Base-by-base conservation (phyloP, 148 eudicot genomes). In the Pharnaceum exiguum region DNA sequence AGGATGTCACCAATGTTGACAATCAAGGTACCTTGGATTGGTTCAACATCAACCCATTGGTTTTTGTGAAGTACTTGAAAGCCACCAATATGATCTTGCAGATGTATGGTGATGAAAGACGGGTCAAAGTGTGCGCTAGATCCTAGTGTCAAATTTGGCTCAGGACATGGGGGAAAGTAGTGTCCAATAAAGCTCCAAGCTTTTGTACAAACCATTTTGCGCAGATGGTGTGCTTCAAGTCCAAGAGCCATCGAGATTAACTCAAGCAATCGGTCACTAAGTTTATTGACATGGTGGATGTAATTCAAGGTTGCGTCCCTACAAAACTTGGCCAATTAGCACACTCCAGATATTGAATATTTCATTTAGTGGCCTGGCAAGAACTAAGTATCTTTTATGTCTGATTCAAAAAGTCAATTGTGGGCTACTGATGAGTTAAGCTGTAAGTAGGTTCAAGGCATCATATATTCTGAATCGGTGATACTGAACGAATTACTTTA, bases 141-240 rank as follows among this genome's bases (percentile, higher is more conserved):
- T 10, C 82, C 82, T 33, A 77, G 32, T 0, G 82, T 61, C 10
- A 74, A 55, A 11, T 81, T 77, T 10, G 86, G 86, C 26, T 71
- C 57, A 5, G 86, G 86, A 48, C 86, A 81, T 8, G 80, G 67
- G 0, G 86, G 86, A 29, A 77, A 81, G 60, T 71, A 81, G 27
- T 77, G 79, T 32, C 55, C 7, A 0, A 52, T 21, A 8, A 57
- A 30, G 17, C 8, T 33, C 57, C 52, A 68, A 4, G 55, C 73
- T 47, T 48, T 17, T 8, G 51, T 46, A 38, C 77, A 65, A 17
- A 48, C 77, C 44, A 75, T 19, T 33, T 37, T 38, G 24, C 52
- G 31, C 13, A 81, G 59, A 40, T 60, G 45, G 46, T 62, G 27
- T 10, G 46, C 19, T 28, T 66, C 19, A 0, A 81, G 71, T 16